Base-by-base conservation (phyloP, 2,329 filamentous ascomycete species). In the Neonectria faginata region DNA sequence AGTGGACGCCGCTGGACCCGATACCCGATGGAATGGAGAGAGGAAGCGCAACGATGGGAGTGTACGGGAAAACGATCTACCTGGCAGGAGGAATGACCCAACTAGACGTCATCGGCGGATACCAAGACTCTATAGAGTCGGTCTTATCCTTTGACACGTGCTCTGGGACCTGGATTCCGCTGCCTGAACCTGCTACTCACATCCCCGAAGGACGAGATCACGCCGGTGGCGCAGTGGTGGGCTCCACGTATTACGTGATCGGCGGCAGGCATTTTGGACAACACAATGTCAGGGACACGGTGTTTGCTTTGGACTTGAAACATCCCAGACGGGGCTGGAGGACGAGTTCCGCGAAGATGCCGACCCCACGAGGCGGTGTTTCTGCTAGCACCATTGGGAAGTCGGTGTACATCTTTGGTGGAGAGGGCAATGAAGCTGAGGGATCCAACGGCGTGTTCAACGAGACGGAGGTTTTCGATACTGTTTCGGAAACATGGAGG, bases 151-250 rank as follows among this genome's bases (percentile, higher is more conserved):
- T 76, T 36, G 69, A 81, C 41, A 75, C 75, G 6, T 57, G 61
- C 2, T 58, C 69, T 0, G 64, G 64, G 0, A 59, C 42, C 4
- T 81, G 79, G 76, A 22, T 73, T 2, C 55, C 54, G 2, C 62
- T 80, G 0, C 78, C 78, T 0, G 10, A 54, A 2, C 50, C 59
- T 6, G 74, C 74, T 8, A 57, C 55, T 11, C 55, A 60, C 5
- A 55, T 82, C 0, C 80, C 80, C 0, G 77, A 74, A 20, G 70
- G 70, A 0, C 67, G 79, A 4, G 77, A 83, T 33, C 80, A 82
- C 42, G 78, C 73, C 0, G 68, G 67, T 0, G 70, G 69, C 1
- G 68, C 74, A 1, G 67, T 82, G 0, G 68, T 79, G 11, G 74
- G 70, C 0, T 62, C 67, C 2, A 75, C 59, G 4, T 74, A 83